Evolutionary conservation across 2,329 filamentous ascomycete genomes (phyloP), one percentile per base, ranked within the genome.

Genomic region (Penicillium sp.): DNA sequence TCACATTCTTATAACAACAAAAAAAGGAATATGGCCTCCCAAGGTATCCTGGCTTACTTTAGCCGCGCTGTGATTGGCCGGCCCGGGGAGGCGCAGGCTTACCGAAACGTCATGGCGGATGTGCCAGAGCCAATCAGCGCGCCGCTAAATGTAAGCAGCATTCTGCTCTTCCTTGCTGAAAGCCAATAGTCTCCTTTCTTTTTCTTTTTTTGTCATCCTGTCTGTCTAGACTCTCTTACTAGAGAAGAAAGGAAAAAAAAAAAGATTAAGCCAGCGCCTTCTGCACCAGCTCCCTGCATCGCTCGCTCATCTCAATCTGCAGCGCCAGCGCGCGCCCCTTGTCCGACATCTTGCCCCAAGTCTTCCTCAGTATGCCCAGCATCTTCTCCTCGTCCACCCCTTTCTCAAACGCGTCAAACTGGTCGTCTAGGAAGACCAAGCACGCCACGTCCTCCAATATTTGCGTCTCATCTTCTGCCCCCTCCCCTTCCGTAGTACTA

Each of bases 401-500:
- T 68, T 81, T 79, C 77, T 90, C 87, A 72, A 94, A 96, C 51
- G 82, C 83, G 65, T 92, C 90, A 61, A 95, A 88, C 68, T 94
- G 89, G 68, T 93, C 90, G 68, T 94, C 90, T 62, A 96, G 74
- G 69, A 96, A 96, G 26, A 95, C 90, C 55, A 96, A 74, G 68
- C 90, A 95, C 3, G 91, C 91, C 47, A 91, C 88, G 74, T 95
- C 91, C 76, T 95, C 91, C 60, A 96, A 78, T 6, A 83, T 80
- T 77, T 93, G 88, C 55, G 87, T 85, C 58, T 79, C 77, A 23
- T 64, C 66, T 48, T 71, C 74, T 66, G 30, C 26, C 5, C 21
- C 33, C 14, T 30, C 35, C 14, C 47, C 30, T 16, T 48, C 52
- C 14, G 20, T 33, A 38, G 28, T 35, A 5, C 26, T 23, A 5